Evolutionary conservation across 768 basidiomycete genomes (phyloP), one percentile per base, ranked within the genome.

Genomic region (Leccinum pellstonianum): DNA sequence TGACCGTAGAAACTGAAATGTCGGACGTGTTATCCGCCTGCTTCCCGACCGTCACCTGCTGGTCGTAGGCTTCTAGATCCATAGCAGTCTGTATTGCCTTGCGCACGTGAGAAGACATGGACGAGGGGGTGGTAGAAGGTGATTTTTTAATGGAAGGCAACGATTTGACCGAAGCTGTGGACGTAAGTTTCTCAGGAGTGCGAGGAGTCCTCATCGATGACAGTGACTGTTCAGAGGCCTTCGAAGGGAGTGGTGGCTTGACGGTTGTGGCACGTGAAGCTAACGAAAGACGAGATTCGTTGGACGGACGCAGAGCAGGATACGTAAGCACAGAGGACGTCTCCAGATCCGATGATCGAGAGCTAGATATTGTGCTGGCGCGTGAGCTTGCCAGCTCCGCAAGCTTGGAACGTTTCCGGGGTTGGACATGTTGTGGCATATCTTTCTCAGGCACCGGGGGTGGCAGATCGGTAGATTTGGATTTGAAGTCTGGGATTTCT

Each of bases 301-400:
- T 70, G 27, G 86, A 80, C n/a, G 89, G 90, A 17, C 90, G 85
- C 61, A 91, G 77, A 17, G 68, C 79, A 23, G 89, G 86, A 67
- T 86, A 91, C 1, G 90, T 91, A 65, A 85, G 82, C n/a, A 88
- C 78, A 25, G 88, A 86, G 3, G 83, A 84, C 0, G 83, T 75
- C 35, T 82, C 76, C 47, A 83, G 59, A 59, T 81, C 82, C 3
- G 81, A 83, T 23, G 85, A 83, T 52, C 80, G 76, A 23, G 86
- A 85, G 64, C 81, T 84, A 60, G 70, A 70, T 49, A 77, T 68
- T 29, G 79, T 79, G 57, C 82, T 83, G 3, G 84, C 80, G 58
- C 86, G 77, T 9, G 87, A 87, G 64, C 81, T 86, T 11, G 90
- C 88, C 19, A 91, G 75, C 59, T 80, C 79, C 2, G 87, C 85